phyloP scores from a whole-genome alignment of 441 rosid species.

The Mallotus japonicus region DNA sequence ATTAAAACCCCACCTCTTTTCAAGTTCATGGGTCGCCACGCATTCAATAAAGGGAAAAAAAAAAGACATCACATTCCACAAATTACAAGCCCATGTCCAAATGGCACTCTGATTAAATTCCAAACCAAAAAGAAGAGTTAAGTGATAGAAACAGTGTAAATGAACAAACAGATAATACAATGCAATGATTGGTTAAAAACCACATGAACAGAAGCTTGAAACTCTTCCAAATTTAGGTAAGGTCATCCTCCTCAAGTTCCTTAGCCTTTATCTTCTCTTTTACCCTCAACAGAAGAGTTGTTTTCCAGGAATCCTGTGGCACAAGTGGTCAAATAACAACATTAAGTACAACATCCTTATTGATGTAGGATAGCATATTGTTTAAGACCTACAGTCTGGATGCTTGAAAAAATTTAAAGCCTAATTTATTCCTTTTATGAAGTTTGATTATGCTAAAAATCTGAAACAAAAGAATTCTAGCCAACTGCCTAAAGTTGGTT shows the following conservation, averaged over 20 bases:
- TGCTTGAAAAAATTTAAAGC: no score
- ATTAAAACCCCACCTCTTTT: not conserved
- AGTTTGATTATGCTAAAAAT: no score
- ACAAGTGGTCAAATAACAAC: not conserved
- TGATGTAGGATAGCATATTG: not conserved
- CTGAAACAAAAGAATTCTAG: no score
- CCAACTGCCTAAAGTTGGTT: no score
- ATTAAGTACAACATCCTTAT: not conserved
- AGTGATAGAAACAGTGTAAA: constrained; percentile 14
- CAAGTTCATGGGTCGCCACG: constrained; percentile 1
- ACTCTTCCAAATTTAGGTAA: constrained; percentile 51
- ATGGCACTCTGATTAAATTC: constrained; percentile 3
- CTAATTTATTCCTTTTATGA: no score
- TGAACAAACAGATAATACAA: constrained; percentile 20
- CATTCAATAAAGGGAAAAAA: not conserved
- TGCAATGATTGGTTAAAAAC: constrained; percentile 21
- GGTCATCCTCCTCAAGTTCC: constrained; percentile 95
- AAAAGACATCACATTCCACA: not conserved
- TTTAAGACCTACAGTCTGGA: no score
- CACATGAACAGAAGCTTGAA: constrained; percentile 4
- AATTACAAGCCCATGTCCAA: constrained; percentile 20
- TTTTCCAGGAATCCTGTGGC: constrained; percentile 92
- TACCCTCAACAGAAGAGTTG: constrained; percentile 88
- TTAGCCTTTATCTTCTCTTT: constrained; percentile 95
- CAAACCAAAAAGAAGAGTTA: not conserved